Conservation (phyloP, 2,329 filamentous ascomycete species). For the Aspergillus sclerotialis region DNA sequence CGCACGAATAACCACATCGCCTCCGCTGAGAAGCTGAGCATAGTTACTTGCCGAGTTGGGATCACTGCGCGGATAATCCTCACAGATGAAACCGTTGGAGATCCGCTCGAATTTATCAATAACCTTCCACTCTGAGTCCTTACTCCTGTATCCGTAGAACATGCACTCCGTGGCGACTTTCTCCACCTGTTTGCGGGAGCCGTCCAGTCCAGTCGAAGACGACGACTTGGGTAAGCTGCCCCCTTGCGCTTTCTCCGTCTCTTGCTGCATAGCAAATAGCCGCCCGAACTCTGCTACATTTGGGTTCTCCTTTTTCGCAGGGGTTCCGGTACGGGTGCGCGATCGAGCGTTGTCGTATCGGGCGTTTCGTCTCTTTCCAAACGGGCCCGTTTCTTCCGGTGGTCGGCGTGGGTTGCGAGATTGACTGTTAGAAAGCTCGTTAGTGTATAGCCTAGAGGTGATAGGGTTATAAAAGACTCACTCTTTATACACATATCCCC, state of each 20-base stretch:
- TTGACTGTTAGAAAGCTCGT: slow-evolving; percentile 30
- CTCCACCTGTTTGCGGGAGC: slow-evolving; percentile 29
- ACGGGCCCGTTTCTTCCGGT: slow-evolving; percentile 55
- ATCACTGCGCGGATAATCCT: slow-evolving; percentile 87
- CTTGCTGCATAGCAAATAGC: slow-evolving; percentile 39
- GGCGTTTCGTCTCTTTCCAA: slow-evolving; percentile 47
- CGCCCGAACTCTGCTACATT: slow-evolving; percentile 43
- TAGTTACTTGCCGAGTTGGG: slow-evolving; percentile 63
- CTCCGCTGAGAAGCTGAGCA: slow-evolving; percentile 64
- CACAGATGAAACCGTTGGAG: slow-evolving; percentile 72
- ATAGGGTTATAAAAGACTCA: slow-evolving; percentile 28
- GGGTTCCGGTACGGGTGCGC: slow-evolving; percentile 52
- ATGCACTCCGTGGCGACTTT: slow-evolving; percentile 70
- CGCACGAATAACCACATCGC: slow-evolving; percentile 62
- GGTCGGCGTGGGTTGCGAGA: slow-evolving; percentile 45
- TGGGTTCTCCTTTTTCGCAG: slow-evolving; percentile 51
- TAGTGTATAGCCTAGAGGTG: slow-evolving; percentile 11
- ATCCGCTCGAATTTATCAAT: slow-evolving; percentile 83
- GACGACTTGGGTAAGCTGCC: slow-evolving; percentile 29
- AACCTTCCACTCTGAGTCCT: slow-evolving; percentile 66
- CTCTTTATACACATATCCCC: slow-evolving; percentile 57
- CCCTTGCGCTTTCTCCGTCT: slow-evolving; percentile 30
- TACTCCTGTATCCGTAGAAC: slow-evolving; percentile 74
- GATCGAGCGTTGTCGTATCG: slow-evolving; percentile 40
- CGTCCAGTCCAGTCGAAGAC: slow-evolving; percentile 34